Conservation (phyloP, 805 yeast species). For the Wickerhamiella occidentalis region DNA sequence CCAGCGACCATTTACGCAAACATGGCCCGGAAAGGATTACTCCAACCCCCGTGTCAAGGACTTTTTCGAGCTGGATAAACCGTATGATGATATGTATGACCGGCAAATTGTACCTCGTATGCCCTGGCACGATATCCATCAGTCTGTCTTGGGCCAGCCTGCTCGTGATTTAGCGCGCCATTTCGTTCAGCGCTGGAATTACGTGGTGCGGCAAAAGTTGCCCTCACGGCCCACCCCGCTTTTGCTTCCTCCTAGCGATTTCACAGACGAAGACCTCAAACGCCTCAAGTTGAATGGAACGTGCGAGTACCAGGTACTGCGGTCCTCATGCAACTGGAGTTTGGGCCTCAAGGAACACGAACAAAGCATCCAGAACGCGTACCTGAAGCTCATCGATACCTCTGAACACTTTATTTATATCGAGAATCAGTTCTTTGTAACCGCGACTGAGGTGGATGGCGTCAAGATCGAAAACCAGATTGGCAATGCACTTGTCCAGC, state of each 20-base stretch:
- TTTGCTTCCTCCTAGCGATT: constrained; percentile 83
- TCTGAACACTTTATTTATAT: constrained; percentile 88
- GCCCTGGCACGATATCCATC: constrained; percentile 99
- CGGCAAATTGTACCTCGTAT: constrained; percentile 71
- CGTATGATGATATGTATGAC: constrained; percentile 87
- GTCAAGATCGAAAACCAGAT: constrained; percentile 73
- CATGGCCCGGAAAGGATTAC: constrained; percentile 94
- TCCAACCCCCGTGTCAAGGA: constrained; percentile 92
- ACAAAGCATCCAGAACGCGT: constrained; percentile 84
- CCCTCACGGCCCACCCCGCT: constrained; percentile 91
- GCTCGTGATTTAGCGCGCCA: constrained; percentile 90
- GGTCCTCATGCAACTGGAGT: constrained; percentile 92
- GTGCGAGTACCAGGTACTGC: constrained; percentile 78
- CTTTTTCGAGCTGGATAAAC: constrained; percentile 66
- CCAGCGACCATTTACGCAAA: constrained; percentile 35
- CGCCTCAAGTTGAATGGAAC: constrained; percentile 56
- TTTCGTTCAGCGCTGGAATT: constrained; percentile 97
- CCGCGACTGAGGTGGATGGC: constrained; percentile 71
- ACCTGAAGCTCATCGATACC: constrained; percentile 76
- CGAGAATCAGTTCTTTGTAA: constrained; percentile 89
- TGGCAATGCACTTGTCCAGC: constrained; percentile 95
- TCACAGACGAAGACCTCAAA: constrained; percentile 57
- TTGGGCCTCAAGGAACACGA: constrained; percentile 76
- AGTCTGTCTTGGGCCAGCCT: constrained; percentile 86
- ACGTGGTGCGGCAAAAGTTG: constrained; percentile 77